phyloP scores from a whole-genome alignment of 2,329 filamentous ascomycete species.

The Chrysoporthe cubensis region DNA sequence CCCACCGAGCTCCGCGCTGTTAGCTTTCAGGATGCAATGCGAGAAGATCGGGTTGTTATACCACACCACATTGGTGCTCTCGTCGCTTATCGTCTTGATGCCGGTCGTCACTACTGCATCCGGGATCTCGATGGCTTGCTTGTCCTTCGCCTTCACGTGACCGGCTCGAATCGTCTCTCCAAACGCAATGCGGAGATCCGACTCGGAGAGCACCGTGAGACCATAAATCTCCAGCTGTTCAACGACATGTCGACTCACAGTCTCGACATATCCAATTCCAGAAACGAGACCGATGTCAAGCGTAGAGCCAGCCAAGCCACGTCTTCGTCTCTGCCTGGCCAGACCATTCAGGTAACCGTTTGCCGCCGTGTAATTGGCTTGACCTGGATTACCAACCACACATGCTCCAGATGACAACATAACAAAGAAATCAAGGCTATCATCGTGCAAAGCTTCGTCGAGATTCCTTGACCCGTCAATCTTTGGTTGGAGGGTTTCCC shows the following conservation, averaged over 20 bases:
- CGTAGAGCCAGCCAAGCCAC: conserved; percentile 43
- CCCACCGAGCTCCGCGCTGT: conserved; percentile 5
- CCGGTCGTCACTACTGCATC: background rate
- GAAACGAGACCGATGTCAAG: conserved; percentile 45
- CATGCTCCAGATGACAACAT: conserved; percentile 36
- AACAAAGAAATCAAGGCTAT: conserved; percentile 38
- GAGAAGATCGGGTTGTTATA: conserved; percentile 48
- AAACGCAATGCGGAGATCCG: background rate
- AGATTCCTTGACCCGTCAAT: conserved; percentile 34
- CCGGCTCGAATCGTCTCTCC: conserved; percentile 11
- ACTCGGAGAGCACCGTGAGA: background rate
- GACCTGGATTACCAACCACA: conserved; percentile 37
- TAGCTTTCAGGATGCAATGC: conserved; percentile 41
- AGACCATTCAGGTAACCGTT: conserved; percentile 46
- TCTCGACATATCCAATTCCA: conserved; percentile 47
- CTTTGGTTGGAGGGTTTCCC: conserved; percentile 34
- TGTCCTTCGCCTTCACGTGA: background rate
- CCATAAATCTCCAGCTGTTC: conserved; percentile 23
- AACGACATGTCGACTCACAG: conserved; percentile 22
- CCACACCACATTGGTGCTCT: conserved; percentile 35
- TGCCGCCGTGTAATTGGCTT: conserved; percentile 48
- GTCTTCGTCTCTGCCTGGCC: conserved; percentile 38
- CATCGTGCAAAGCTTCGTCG: conserved; percentile 32
- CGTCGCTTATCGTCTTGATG: conserved; percentile 16
- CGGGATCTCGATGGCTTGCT: conserved; percentile 1